These are phyloP conservation scores for Tylopilus intermedius DNA, from an alignment of 768 basidiomycete genomes.

Conservation along the genomic window DNA sequence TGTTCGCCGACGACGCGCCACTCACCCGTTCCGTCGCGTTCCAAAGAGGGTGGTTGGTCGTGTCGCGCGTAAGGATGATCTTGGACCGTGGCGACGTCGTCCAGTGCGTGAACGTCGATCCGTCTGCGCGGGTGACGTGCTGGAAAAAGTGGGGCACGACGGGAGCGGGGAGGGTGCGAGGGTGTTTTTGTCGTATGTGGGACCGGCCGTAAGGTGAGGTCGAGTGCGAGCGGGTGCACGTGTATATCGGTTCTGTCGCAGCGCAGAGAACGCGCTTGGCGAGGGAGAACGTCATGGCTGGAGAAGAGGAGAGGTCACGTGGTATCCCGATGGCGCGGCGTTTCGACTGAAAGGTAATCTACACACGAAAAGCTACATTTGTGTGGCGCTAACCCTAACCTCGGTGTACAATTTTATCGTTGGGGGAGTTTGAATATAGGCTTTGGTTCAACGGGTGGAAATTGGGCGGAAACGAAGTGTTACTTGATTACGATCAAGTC, in stretches of 20 bases:
- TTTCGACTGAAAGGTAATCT: no score
- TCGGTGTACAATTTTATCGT: no score
- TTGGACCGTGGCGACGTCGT: conserved; percentile 81
- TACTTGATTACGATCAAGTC: no score
- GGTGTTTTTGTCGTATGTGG: conserved; percentile 72
- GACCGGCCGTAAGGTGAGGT: conserved; percentile 79
- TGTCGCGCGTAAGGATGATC: conserved; percentile 77
- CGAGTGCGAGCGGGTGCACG: conserved; percentile 45
- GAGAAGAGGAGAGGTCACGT: not conserved
- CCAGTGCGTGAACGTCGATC: conserved; percentile 82
- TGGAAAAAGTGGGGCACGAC: conserved; percentile 84
- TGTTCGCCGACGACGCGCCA: conserved; percentile 41
- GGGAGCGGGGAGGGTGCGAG: conserved; percentile 70
- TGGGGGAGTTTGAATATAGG: no score
- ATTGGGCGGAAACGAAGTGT: no score
- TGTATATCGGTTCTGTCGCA: not conserved
- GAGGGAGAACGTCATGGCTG: conserved; percentile 12
- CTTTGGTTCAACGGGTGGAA: no score
- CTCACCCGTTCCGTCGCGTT: conserved; percentile 56
- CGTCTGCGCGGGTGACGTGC: conserved; percentile 80
- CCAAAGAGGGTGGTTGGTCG: conserved; percentile 86
- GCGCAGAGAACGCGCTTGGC: conserved; percentile 12
- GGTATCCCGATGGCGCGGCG: not conserved
- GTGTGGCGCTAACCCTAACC: no score
- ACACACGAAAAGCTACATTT: no score